These are phyloP conservation scores for Daldinia sp. DNA, from an alignment of 2,329 filamentous ascomycete species.

Conservation along the genomic window DNA sequence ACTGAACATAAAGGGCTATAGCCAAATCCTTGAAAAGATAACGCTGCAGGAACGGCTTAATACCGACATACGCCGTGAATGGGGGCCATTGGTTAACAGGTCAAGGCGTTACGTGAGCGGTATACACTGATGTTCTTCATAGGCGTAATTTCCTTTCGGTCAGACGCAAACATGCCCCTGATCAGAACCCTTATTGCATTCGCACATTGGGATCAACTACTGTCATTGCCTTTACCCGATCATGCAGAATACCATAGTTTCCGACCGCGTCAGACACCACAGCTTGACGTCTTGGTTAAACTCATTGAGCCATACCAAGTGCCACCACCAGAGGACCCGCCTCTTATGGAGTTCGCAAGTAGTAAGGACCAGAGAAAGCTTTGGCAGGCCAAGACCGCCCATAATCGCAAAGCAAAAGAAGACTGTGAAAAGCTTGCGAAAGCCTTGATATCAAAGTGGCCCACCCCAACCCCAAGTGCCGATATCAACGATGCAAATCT, in stretches of 20 bases:
- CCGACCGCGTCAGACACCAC: slow-evolving; percentile 46
- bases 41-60: slow-evolving; percentile 38
- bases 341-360: slow-evolving; percentile 39
- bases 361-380: slow-evolving; percentile 47
- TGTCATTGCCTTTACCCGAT: slow-evolving; percentile 48
- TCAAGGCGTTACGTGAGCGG: slow-evolving; percentile 17
- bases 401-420: slow-evolving; percentile 44
- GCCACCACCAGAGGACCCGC: slow-evolving; percentile 39
- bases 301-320: slow-evolving; percentile 46
- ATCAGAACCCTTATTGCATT: slow-evolving; percentile 54
- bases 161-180: slow-evolving; percentile 38
- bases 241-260: slow-evolving; percentile 50
- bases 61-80: slow-evolving; percentile 38
- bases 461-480: slow-evolving; percentile 48
- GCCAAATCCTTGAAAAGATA: slow-evolving; percentile 32
- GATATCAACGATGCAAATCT: slow-evolving; percentile 43
- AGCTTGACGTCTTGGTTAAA: slow-evolving; percentile 44
- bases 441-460: slow-evolving; percentile 56
- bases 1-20: slow-evolving; percentile 36
- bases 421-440: slow-evolving; percentile 52
- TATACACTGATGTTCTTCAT: slow-evolving; percentile 42
- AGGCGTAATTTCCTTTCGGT: slow-evolving; percentile 39
- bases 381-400: slow-evolving; percentile 41
- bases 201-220: slow-evolving; percentile 51
- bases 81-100: slow-evolving; percentile 40